Evolutionary conservation across 768 basidiomycete genomes (phyloP).

Genomic region (Lactarius tabidus): DNA sequence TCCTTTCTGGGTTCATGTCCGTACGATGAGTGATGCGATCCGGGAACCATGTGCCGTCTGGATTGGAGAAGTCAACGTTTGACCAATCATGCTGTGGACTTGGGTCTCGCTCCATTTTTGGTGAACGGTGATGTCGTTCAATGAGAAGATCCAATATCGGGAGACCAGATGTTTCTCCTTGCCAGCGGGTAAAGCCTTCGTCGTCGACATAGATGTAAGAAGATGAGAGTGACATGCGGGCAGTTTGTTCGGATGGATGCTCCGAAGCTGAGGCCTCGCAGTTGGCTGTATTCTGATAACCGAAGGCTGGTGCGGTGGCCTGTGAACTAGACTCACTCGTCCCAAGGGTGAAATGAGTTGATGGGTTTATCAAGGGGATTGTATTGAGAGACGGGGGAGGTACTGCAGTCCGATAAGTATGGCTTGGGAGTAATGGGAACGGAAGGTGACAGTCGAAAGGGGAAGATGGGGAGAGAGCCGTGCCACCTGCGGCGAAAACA

Average conservation of each 20-base stretch:
- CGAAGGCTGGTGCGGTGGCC: constrained; percentile 41
- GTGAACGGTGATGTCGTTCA: constrained; percentile 53
- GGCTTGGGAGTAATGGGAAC: constrained; percentile 39
- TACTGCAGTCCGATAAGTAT: constrained; percentile 50
- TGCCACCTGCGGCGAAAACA: constrained; percentile 63
- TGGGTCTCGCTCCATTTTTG: constrained; percentile 35
- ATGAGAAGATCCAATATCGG: constrained; percentile 82
- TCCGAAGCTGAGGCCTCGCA: constrained; percentile 33
- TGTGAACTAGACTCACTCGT: constrained; percentile 44
- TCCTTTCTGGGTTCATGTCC: constrained; percentile 79
- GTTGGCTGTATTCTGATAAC: constrained; percentile 26
- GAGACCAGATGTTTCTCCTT: constrained; percentile 89
- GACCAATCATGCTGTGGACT: constrained; percentile 24
- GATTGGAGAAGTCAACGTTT: neutral
- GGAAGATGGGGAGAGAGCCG: constrained; percentile 34
- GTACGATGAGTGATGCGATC: constrained; percentile 69
- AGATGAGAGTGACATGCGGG: constrained; percentile 63
- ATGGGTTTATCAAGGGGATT: constrained; percentile 77
- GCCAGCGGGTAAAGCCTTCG: constrained; percentile 84
- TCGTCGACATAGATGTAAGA: constrained; percentile 86
- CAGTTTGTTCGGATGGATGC: constrained; percentile 52
- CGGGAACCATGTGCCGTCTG: constrained; percentile 67
- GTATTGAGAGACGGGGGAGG: constrained; percentile 77
- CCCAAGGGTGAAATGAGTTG: constrained; percentile 60
- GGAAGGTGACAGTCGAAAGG: constrained; percentile 33